A percentile compares a stretch with the other conserved stretches of the same genome.
Conservation (phyloP, 2,329 filamentous ascomycete species). For the Colletotrichum euphorbiae region DNA sequence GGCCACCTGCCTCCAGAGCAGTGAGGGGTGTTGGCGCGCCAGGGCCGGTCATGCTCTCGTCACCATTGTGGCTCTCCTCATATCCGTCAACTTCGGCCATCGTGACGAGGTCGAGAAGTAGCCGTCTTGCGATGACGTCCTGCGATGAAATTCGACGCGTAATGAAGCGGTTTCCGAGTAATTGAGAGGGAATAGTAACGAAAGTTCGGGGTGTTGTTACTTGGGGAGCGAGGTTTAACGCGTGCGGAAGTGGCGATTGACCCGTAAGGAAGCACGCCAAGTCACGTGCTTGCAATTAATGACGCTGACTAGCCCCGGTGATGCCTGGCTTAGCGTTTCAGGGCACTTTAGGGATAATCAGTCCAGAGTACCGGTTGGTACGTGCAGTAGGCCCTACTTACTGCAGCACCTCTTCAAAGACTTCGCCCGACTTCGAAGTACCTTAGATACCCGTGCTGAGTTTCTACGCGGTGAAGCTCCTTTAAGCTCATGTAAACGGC, state of each 20-base stretch:
- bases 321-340: constrained; percentile 5
- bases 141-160: neutral
- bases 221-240: constrained; percentile 43
- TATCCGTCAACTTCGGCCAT: constrained; percentile 69
- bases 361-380: too few relatives aligned
- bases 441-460: too few relatives aligned
- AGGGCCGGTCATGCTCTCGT: constrained; percentile 82
- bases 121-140: neutral
- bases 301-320: neutral
- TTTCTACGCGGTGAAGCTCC: too few relatives aligned
- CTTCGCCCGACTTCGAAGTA: too few relatives aligned
- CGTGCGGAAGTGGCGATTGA: constrained; percentile 47
- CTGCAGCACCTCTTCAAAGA: too few relatives aligned
- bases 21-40: constrained; percentile 92
- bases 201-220: neutral
- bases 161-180: neutral
- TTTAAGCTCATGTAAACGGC: too few relatives aligned
- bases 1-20: constrained; percentile 79
- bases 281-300: constrained; percentile 48
- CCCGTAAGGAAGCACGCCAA: constrained; percentile 49
- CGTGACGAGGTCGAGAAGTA: constrained; percentile 10
- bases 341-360: too few relatives aligned
- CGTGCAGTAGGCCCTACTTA: too few relatives aligned
- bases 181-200: neutral
- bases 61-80: constrained; percentile 73